These are phyloP conservation scores for Ceriops decandra DNA, from an alignment of 345 rosid species.

Conservation along the genomic window DNA sequence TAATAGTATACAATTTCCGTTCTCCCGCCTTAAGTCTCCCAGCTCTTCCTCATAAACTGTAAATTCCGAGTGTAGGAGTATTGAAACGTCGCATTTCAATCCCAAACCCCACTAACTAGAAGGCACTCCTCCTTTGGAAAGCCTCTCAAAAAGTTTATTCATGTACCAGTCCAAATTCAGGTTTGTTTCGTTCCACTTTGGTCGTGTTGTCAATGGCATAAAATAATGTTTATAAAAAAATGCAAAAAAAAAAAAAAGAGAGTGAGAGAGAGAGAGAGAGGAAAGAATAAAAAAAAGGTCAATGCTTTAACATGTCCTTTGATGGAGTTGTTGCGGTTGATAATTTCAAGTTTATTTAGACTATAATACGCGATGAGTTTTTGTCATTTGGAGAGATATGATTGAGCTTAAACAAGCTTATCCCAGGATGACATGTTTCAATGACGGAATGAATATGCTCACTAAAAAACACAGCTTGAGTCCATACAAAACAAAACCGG, in stretches of 20 bases:
- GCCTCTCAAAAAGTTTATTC: neutral
- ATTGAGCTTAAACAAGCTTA: conserved; percentile 26
- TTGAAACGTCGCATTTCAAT: no score
- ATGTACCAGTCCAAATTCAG: neutral
- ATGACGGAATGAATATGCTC: conserved; percentile 27
- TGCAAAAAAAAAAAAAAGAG: neutral
- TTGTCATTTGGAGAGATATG: conserved; percentile 12
- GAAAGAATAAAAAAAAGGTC: neutral
- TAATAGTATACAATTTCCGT: neutral
- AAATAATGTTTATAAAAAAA: neutral
- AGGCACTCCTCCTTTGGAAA: neutral
- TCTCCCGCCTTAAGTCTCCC: neutral
- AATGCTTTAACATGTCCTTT: conserved; percentile 3
- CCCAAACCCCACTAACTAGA: no score
- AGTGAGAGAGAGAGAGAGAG: no score
- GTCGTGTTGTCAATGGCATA: conserved; percentile 9
- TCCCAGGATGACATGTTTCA: conserved; percentile 24
- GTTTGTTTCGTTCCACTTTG: conserved; percentile 10
- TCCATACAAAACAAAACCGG: neutral
- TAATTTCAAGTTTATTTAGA: neutral
- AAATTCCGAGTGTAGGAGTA: no score
- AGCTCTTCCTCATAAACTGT: no score
- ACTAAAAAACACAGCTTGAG: conserved; percentile 8
- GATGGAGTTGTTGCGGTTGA: conserved; percentile 26
- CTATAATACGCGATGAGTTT: conserved; percentile 4